Conservation (phyloP, 129 eudicot species). For the Lonicera japonica region DNA sequence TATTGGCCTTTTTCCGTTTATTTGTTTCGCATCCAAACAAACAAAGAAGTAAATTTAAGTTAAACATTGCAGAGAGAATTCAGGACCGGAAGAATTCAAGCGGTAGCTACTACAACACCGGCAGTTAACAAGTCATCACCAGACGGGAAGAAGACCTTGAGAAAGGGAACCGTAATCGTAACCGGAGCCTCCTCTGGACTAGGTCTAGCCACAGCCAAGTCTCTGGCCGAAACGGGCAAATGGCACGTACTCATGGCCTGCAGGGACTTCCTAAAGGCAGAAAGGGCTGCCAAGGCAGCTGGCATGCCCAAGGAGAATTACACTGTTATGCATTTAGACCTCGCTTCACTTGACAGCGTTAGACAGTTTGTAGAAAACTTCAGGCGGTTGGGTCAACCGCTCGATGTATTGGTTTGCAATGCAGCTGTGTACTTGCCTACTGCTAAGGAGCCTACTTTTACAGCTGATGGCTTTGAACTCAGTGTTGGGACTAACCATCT, state of each 20-base stretch:
- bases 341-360: conserved; percentile 78
- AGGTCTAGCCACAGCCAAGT: conserved; percentile 81
- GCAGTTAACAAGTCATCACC: conserved; percentile 25
- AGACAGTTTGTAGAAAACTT: conserved; percentile 72
- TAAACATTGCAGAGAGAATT: not conserved
- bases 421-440: conserved; percentile 90
- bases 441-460: conserved; percentile 69
- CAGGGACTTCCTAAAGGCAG: conserved; percentile 74
- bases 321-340: conserved; percentile 83
- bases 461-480: conserved; percentile 89
- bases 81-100: conserved; percentile 35
- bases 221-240: conserved; percentile 72
- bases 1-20: not conserved
- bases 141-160: conserved; percentile 60
- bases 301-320: conserved; percentile 67
- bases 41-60: not conserved
- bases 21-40: not conserved
- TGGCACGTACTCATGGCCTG: conserved; percentile 87
- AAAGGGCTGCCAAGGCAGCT: conserved; percentile 68
- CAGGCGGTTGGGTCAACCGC: conserved; percentile 53
- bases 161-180: conserved; percentile 68
- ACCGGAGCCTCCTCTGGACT: conserved; percentile 96
- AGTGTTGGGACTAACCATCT: conserved; percentile 87
- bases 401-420: conserved; percentile 78
- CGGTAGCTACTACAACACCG: conserved; percentile 55